Evolutionary conservation across 257 asterid species (phyloP), one percentile per base, ranked within the genome.

Genomic region (Parsonsia alboflavescens): DNA sequence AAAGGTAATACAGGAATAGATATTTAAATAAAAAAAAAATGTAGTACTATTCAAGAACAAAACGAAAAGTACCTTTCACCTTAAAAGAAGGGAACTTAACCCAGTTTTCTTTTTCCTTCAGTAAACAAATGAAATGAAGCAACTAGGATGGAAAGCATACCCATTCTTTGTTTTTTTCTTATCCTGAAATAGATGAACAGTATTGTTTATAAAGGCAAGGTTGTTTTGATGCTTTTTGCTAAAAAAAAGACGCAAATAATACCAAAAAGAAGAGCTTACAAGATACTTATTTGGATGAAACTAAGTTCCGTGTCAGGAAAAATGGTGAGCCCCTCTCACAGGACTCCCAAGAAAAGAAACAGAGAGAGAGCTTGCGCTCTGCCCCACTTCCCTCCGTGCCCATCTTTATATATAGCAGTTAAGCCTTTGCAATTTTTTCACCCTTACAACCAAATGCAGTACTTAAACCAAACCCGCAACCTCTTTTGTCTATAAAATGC

Each of bases 271-370:
- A 66, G 45, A 72, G 53, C 45, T n/a, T 73, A 45, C 36, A 42
- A 76, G 52, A 39, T 50, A n/a, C 53, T 48, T 68, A 13, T n/a
- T 57, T 73, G 52, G 73, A 75, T 49, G 39, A n/a, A 42, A 15
- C 36, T 53, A 63, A 63, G 57, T 63, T 74, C 41, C 80, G 81
- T 65, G 77, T 66, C 62, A 65, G 76, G 30, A 28, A 33, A 33
- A 33, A 30, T 56, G 15, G 30, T 33, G 62, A 46, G 56, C 26
- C 75, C 78, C 72, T n/a, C 48, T 44, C n/a, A n/a, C 39, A 16
- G 10, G n/a, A 17, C 15, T 5, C 52, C n/a, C n/a, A n/a, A n/a
- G n/a, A n/a, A n/a, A n/a, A 19, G 10, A 62, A 12, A 49, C n/a
- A 41, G 41, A 57, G 11, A 57, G 28, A 9, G 22, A 17, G 58